phyloP scores from a whole-genome alignment of 148 eudicot species.

The Amaranthus cruentus region DNA sequence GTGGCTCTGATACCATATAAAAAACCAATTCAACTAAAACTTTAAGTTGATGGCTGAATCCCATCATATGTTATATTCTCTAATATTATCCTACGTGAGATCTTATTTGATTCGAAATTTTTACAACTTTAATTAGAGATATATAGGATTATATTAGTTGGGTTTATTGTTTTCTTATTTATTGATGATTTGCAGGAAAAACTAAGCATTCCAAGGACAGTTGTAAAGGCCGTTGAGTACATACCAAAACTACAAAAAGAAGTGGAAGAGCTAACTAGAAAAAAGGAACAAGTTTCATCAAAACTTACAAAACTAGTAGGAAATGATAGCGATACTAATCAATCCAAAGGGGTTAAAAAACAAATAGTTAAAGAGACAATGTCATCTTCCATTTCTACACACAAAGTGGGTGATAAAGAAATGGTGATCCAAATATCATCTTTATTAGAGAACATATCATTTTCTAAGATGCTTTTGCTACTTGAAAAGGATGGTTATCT shows the following conservation, averaged over 20 bases:
- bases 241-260: constrained; percentile 75
- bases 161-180: too few relatives aligned
- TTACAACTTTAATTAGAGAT: background rate
- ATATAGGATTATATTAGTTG: too few relatives aligned
- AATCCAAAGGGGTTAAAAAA: background rate
- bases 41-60: too few relatives aligned
- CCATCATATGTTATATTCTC: too few relatives aligned
- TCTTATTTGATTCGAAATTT: too few relatives aligned
- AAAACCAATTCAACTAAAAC: too few relatives aligned
- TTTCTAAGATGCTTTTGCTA: constrained; percentile 34
- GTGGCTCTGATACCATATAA: too few relatives aligned
- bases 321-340: background rate
- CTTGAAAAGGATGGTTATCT: constrained; percentile 48
- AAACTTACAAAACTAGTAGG: constrained; percentile 9
- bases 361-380: background rate
- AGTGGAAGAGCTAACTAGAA: constrained; percentile 37
- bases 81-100: too few relatives aligned
- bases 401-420: constrained; percentile 35
- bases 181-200: constrained; percentile 45
- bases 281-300: constrained; percentile 41
- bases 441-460: constrained; percentile 14
- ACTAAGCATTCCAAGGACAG: constrained; percentile 58
- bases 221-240: constrained; percentile 60
- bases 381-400: constrained; percentile 25
- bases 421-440: constrained; percentile 46